Evolutionary conservation across 1,284 basidiomycete species (phyloP).

Genomic region (Moniliophthora roreri): DNA sequence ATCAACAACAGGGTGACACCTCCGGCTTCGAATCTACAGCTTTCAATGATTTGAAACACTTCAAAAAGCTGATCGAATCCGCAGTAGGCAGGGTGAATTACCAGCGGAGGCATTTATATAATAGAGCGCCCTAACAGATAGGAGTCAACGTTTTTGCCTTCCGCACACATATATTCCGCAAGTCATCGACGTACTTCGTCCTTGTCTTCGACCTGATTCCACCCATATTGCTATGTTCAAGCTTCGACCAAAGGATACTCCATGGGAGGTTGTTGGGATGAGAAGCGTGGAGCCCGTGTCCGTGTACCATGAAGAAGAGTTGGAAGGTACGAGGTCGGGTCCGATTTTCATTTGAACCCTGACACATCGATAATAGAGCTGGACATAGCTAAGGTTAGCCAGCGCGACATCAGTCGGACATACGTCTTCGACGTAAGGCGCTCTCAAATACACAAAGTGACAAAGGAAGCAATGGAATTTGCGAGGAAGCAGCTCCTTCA

Average conservation of each 20-base stretch:
- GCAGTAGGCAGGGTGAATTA: neutral
- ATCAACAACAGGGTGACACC: too few relatives aligned
- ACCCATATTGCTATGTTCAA: constrained; percentile 31
- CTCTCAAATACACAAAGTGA: constrained; percentile 35
- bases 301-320: constrained; percentile 64
- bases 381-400: constrained; percentile 52
- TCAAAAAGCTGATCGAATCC: neutral
- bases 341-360: neutral
- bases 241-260: constrained; percentile 51
- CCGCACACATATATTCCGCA: neutral
- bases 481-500: constrained; percentile 63
- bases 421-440: constrained; percentile 64
- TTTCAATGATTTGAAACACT: neutral
- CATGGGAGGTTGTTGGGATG: constrained; percentile 77
- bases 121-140: neutral
- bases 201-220: neutral
- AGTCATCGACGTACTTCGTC: neutral
- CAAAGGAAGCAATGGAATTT: constrained; percentile 56
- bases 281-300: constrained; percentile 62
- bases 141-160: neutral
- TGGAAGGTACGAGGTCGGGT: constrained; percentile 24
- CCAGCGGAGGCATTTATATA: neutral
- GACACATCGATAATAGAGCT: constrained; percentile 44
- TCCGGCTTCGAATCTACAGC: neutral
- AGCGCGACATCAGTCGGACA: constrained; percentile 52